These are phyloP conservation scores for Otatea glauca DNA, from an alignment of 176 grass and related monocot species.

Conservation along the genomic window DNA sequence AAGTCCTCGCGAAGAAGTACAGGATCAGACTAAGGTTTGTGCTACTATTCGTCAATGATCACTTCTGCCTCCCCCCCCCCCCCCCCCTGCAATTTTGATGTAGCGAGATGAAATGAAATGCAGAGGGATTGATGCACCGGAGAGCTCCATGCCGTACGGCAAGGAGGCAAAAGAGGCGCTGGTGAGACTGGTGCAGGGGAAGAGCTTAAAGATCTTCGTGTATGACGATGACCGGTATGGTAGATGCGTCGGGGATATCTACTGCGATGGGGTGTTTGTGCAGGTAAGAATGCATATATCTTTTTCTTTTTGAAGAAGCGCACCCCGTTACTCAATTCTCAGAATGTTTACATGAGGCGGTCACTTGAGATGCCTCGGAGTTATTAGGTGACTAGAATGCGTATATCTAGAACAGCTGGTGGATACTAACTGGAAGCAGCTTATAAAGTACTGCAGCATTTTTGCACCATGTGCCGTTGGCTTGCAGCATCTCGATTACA, in stretches of 20 bases:
- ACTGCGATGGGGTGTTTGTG: slow-evolving; percentile 70
- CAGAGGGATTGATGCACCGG: slow-evolving; percentile 93
- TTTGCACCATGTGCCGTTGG: slow-evolving; percentile 23
- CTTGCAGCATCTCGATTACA: background rate
- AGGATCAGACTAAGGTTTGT: slow-evolving; percentile 86
- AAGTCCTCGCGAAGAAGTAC: slow-evolving; percentile 82
- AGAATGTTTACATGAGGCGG: too few species aligned
- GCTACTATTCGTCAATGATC: background rate
- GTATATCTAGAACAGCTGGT: background rate
- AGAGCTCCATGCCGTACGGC: slow-evolving; percentile 93
- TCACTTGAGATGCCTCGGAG: too few species aligned
- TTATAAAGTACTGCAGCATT: background rate
- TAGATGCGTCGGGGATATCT: slow-evolving; percentile 79
- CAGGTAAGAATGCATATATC: slow-evolving; percentile 55
- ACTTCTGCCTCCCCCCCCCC: too few species aligned
- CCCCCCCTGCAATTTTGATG: background rate
- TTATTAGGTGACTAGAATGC: background rate
- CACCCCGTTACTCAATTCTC: too few species aligned
- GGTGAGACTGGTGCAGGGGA: slow-evolving; percentile 85
- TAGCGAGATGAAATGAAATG: background rate
- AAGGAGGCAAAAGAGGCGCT: slow-evolving; percentile 86
- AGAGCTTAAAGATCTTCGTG: slow-evolving; percentile 63
- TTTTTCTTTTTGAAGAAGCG: background rate
- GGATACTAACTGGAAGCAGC: background rate
- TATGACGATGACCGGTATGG: slow-evolving; percentile 80